A percentile compares a stretch with the other conserved stretches of the same genome.
Evolutionary conservation across 305 asterid species (phyloP).

Genomic region (Lippia alba): DNA sequence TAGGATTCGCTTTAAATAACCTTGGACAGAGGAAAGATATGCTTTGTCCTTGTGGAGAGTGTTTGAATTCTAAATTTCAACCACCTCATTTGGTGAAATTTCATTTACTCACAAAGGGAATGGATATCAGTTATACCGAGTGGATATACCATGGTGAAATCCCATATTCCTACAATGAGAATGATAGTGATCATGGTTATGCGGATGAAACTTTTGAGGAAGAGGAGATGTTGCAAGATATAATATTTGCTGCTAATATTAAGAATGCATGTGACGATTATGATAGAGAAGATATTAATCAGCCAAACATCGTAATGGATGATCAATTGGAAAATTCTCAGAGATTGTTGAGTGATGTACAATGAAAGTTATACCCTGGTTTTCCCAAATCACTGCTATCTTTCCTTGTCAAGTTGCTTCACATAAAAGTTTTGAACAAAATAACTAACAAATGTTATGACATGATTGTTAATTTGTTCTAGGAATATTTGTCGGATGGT

Average conservation of each 20-base stretch:
- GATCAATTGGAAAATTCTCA: not conserved
- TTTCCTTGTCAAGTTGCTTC: not conserved
- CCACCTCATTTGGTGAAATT: too few relatives aligned
- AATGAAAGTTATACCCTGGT: not conserved
- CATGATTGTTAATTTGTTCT: not conserved
- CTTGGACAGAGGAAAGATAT: not conserved
- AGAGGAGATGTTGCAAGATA: slow-evolving; percentile 6
- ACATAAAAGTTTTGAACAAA: not conserved
- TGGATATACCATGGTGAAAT: not conserved
- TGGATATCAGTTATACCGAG: not conserved
- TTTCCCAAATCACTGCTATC: not conserved
- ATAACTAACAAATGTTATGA: not conserved
- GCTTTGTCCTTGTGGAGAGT: slow-evolving; percentile 2
- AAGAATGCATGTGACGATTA: too few relatives aligned
- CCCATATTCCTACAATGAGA: not conserved
- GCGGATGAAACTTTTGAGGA: not conserved
- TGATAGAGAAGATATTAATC: not conserved
- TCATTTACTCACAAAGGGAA: not conserved
- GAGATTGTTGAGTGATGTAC: not conserved
- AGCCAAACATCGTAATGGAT: not conserved
- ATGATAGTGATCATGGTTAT: not conserved
- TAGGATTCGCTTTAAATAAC: not conserved
- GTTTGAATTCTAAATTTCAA: not conserved
- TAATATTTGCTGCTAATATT: not conserved
- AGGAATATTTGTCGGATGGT: not conserved